Percentiles rank a stretch among this genome's conserved stretches.
Conservation (phyloP, 2,329 filamentous ascomycete species). For the Botrytis aclada region DNA sequence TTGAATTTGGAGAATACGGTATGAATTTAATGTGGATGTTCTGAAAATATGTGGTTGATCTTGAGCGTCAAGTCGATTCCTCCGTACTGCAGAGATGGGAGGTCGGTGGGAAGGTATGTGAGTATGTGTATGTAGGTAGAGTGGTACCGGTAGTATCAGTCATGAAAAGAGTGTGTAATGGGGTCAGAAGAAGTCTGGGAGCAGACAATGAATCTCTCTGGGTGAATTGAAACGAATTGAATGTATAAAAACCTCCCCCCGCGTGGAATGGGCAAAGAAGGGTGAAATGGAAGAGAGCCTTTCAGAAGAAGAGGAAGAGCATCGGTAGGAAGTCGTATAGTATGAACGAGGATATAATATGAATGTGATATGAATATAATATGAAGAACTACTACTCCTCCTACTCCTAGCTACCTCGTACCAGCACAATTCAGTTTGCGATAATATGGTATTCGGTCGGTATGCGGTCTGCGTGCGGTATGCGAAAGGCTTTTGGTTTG, state of each 20-base stretch:
- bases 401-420: background rate
- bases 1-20: background rate
- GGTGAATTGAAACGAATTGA: background rate
- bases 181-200: background rate
- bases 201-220: background rate
- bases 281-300: background rate
- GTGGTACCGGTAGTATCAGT: background rate
- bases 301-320: background rate
- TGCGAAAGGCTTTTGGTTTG: background rate
- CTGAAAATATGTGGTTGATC: background rate
- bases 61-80: background rate
- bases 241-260: background rate
- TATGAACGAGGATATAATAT: background rate
- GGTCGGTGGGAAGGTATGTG: background rate
- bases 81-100: background rate
- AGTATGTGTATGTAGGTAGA: background rate
- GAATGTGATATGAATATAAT: background rate
- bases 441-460: background rate
- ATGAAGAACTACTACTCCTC: too few species aligned
- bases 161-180: background rate
- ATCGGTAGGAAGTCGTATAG: too few species aligned
- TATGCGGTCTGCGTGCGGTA: background rate
- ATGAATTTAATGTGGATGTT: background rate
- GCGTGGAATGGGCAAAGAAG: background rate
- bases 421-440: background rate